Percentiles rank a stretch among this genome's conserved stretches.
Conservation (phyloP, 2,329 filamentous ascomycete genomes). For the Cryphonectria parasitica region DNA sequence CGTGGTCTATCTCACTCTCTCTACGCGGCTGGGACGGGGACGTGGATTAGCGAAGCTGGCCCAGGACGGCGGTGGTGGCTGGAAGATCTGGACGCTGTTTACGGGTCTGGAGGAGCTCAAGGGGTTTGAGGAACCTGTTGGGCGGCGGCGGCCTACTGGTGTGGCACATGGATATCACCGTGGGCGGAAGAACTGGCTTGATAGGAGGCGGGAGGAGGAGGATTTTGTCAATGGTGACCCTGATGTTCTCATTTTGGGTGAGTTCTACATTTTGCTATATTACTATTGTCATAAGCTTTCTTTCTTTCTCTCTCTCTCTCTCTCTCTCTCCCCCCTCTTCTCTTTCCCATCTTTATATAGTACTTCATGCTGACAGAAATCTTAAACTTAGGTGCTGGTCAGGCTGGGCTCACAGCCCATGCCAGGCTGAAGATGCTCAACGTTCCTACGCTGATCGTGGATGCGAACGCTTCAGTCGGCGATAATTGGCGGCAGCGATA, state of each 20-base stretch:
- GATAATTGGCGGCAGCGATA: conserved; percentile 66
- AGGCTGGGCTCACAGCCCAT: conserved; percentile 55
- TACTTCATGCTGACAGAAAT: conserved; percentile 25
- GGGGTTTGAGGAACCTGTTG: conserved; percentile 55
- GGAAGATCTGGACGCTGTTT: conserved; percentile 68
- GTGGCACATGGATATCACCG: conserved; percentile 57
- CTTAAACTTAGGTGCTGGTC: conserved; percentile 52
- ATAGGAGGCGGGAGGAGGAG: conserved; percentile 49
- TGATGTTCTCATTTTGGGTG: conserved; percentile 59
- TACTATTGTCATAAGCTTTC: no score
- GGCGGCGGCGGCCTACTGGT: conserved; percentile 55
- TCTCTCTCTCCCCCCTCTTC: no score
- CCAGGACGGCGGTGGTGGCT: conserved; percentile 44
- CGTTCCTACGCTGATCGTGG: conserved; percentile 56
- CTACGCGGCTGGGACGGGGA: conserved; percentile 58
- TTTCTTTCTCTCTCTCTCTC: no score
- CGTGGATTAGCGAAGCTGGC: conserved; percentile 59
- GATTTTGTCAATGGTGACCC: conserved; percentile 55
- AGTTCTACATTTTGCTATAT: background rate
- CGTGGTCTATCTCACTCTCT: conserved; percentile 58
- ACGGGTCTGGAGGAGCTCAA: conserved; percentile 60
- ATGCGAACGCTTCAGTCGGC: conserved; percentile 54
- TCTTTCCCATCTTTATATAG: no score
- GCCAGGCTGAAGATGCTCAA: conserved; percentile 60
- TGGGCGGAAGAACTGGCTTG: conserved; percentile 62